A percentile compares a stretch with the other conserved stretches of the same genome.
Evolutionary conservation across 2,329 filamentous ascomycete genomes (phyloP).

Genomic region (Fusarium sublunatum): DNA sequence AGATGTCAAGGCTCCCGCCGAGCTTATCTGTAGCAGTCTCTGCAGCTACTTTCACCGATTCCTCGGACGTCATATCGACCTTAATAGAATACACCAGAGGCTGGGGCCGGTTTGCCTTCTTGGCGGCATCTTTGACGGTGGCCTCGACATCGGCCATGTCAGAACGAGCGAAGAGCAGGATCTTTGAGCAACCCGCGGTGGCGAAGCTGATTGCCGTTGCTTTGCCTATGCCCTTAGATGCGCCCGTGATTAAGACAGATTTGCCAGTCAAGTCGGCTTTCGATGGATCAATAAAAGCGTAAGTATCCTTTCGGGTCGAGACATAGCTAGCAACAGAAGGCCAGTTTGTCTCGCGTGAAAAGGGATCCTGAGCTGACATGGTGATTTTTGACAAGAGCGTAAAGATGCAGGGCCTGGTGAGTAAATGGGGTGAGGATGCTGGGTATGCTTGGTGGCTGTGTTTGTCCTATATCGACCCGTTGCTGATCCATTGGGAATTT

Average conservation of each 20-base stretch:
- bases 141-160: slow-evolving; percentile 48
- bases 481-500: too few relatives aligned
- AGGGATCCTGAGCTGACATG: neutral
- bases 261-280: slow-evolving; percentile 54
- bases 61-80: slow-evolving; percentile 53
- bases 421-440: neutral
- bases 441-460: neutral
- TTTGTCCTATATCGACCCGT: neutral
- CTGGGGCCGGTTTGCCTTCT: slow-evolving; percentile 43
- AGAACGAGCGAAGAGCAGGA: slow-evolving; percentile 65
- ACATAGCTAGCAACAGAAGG: neutral
- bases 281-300: slow-evolving; percentile 60
- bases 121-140: slow-evolving; percentile 51
- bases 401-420: neutral
- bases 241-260: slow-evolving; percentile 64
- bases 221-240: slow-evolving; percentile 64
- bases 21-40: slow-evolving; percentile 43
- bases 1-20: slow-evolving; percentile 52
- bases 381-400: neutral
- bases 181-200: slow-evolving; percentile 61
- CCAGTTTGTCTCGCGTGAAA: neutral
- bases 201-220: slow-evolving; percentile 66
- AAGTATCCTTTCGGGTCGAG: slow-evolving; percentile 44
- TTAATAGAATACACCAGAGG: slow-evolving; percentile 54
- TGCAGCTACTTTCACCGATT: slow-evolving; percentile 48